Evolutionary conservation across 129 eudicot species (phyloP).

Genomic region (Saposhnikovia divaricata): DNA sequence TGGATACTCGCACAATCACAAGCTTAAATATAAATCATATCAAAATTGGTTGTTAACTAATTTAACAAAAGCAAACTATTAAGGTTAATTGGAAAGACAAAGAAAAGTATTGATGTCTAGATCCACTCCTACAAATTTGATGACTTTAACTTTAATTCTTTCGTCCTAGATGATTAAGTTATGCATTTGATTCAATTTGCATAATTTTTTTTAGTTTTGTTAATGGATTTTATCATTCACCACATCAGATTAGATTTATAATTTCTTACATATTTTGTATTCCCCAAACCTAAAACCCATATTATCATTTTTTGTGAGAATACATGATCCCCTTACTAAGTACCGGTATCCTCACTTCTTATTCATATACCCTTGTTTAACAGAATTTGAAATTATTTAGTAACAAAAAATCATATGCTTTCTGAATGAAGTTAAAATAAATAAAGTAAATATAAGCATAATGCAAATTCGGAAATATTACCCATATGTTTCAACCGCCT

Average conservation of each 20-base stretch:
- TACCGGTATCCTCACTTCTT: not conserved
- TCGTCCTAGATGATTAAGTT: not conserved
- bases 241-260: not conserved
- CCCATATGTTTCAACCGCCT: constrained; percentile 33
- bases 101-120: not conserved
- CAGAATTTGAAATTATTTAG: not conserved
- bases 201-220: not conserved
- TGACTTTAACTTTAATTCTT: not conserved
- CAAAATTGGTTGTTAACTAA: not conserved
- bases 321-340: not conserved
- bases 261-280: not conserved
- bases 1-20: not conserved
- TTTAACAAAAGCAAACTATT: not conserved
- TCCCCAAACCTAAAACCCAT: not conserved
- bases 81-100: not conserved
- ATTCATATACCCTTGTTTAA: not conserved
- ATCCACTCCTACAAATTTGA: not conserved
- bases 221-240: not conserved
- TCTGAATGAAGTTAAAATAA: not conserved
- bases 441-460: not conserved
- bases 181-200: not conserved
- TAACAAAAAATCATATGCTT: not conserved
- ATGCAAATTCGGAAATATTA: constrained; percentile 21
- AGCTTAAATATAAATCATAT: not conserved
- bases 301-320: not conserved